Percentiles rank a stretch among this genome's conserved stretches.
Evolutionary conservation across 192 early-diverging fungal species (phyloP).

Genomic region (Coemansia furcata): DNA sequence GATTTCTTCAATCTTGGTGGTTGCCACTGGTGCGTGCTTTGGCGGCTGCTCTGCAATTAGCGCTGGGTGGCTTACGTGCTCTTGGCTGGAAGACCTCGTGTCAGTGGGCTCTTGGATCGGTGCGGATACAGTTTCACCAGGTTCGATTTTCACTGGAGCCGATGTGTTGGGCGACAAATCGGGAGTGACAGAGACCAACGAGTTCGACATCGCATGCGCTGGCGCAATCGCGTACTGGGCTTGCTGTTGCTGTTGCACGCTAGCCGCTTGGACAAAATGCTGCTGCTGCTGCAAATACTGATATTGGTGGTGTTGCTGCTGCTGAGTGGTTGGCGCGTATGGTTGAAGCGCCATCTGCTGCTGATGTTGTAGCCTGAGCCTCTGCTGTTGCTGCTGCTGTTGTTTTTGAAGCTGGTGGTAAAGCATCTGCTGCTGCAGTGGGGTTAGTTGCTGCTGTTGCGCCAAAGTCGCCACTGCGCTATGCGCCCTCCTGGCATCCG

Average conservation of each 20-base stretch:
- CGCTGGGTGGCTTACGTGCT: background rate
- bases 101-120: background rate
- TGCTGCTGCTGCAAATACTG: background rate
- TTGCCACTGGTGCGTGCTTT: background rate
- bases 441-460: constrained; percentile 7
- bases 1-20: background rate
- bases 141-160: background rate
- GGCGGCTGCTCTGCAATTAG: background rate
- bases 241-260: background rate
- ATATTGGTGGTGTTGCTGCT: background rate
- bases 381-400: constrained; percentile 9
- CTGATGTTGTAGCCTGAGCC: constrained; percentile 12
- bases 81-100: background rate
- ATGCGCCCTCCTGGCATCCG: background rate
- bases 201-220: background rate
- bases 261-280: background rate
- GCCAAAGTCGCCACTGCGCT: background rate
- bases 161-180: background rate
- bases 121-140: background rate
- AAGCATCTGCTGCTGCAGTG: constrained; percentile 18
- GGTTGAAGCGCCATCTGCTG: background rate
- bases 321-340: background rate
- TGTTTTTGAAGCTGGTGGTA: constrained; percentile 13
- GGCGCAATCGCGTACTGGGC: background rate
- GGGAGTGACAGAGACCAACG: background rate